Percentiles rank a stretch among this genome's conserved stretches.
phyloP scores from a whole-genome alignment of 2,329 filamentous ascomycete species.

The Beauveria rudraprayagi region DNA sequence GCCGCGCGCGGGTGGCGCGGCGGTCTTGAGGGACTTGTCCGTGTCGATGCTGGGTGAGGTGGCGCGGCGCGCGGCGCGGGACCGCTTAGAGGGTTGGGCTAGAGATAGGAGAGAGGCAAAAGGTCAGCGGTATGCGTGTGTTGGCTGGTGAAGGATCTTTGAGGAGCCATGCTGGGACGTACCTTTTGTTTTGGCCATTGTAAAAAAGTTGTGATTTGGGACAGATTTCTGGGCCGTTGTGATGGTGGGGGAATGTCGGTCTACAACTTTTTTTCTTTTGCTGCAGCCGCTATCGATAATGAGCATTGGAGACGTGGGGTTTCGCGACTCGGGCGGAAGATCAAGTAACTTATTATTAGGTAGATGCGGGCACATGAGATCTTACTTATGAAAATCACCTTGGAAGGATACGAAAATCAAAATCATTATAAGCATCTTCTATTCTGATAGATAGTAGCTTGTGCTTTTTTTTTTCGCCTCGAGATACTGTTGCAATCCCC shows the following conservation, averaged over 20 bases:
- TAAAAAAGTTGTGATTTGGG: not conserved
- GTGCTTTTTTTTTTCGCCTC: too few species aligned
- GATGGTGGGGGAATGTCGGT: constrained; percentile 7
- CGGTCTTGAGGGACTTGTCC: constrained; percentile 61
- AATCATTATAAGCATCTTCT: too few species aligned
- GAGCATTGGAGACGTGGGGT: not conserved
- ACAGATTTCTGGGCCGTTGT: not conserved
- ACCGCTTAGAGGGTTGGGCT: constrained; percentile 57
- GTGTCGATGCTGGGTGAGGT: constrained; percentile 62
- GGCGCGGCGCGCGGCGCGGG: constrained; percentile 65
- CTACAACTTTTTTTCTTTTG: constrained; percentile 1
- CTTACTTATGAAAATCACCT: too few species aligned
- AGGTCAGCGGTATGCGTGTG: not conserved
- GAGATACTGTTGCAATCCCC: too few species aligned
- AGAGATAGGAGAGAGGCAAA: not conserved
- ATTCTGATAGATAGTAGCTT: too few species aligned
- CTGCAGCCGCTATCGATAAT: not conserved
- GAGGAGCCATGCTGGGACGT: not conserved
- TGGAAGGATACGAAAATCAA: too few species aligned
- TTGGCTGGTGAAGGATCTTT: not conserved
- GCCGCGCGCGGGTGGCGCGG: constrained; percentile 39
- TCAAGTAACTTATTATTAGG: too few species aligned
- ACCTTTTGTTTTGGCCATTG: constrained; percentile 27
- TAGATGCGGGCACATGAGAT: not conserved
- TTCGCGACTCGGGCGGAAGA: too few species aligned